Evolutionary conservation across 2,329 filamentous ascomycete genomes (phyloP).

Genomic region (Botrytis porri): DNA sequence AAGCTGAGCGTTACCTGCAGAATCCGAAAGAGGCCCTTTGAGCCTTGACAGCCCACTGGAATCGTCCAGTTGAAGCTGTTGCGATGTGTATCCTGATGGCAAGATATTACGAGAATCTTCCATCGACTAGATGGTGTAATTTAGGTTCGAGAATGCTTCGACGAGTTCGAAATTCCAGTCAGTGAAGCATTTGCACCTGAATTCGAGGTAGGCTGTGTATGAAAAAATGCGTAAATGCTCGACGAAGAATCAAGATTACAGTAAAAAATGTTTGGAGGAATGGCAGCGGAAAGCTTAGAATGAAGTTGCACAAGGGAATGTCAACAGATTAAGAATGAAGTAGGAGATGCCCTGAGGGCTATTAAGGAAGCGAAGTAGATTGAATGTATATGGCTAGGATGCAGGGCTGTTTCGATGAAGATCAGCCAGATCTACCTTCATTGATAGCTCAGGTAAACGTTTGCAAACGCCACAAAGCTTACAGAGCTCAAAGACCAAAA

Average conservation of each 20-base stretch:
- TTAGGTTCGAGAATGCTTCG: constrained; percentile 34
- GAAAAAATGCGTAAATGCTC: constrained; percentile 27
- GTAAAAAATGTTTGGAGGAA: constrained; percentile 38
- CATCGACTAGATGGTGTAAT: constrained; percentile 29
- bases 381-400: constrained; percentile 22
- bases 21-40: constrained; percentile 34
- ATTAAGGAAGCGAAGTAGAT: constrained; percentile 30
- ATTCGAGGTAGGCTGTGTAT: constrained; percentile 23
- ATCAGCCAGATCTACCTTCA: constrained; percentile 25
- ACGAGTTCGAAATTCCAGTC: constrained; percentile 25
- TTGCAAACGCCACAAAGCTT: constrained; percentile 24
- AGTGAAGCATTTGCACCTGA: constrained; percentile 20
- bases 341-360: constrained; percentile 30
- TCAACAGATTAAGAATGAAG: constrained; percentile 37
- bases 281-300: constrained; percentile 29
- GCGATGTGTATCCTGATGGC: constrained; percentile 29
- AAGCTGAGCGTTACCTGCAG: constrained; percentile 36
- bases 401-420: constrained; percentile 30
- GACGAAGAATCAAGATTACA: constrained; percentile 35
- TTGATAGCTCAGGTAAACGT: constrained; percentile 24
- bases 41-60: constrained; percentile 25
- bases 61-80: constrained; percentile 27
- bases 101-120: constrained; percentile 31
- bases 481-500: constrained; percentile 14
- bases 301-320: constrained; percentile 32